Conservation (phyloP, 2,329 filamentous ascomycete genomes). For the Tolypocladium inflatum region DNA sequence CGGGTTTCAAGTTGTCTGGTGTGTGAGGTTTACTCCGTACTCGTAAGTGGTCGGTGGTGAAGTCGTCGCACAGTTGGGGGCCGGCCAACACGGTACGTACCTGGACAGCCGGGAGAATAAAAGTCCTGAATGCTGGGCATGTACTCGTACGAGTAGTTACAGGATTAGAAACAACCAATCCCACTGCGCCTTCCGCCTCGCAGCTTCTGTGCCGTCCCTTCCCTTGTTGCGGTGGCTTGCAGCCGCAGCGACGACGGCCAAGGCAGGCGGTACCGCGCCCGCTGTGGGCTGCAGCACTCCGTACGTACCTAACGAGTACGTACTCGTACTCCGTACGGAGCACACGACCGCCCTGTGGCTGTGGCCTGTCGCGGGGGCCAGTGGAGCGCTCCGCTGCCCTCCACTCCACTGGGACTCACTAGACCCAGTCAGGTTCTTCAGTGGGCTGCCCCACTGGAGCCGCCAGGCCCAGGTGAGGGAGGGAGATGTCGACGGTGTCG, state of each 20-base stretch:
- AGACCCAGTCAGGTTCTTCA: background rate
- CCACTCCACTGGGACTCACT: no score
- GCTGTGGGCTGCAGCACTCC: background rate
- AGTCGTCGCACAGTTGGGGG: background rate
- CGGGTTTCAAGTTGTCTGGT: slow-evolving; percentile 4
- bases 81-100: no score
- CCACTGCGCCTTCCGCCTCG: background rate
- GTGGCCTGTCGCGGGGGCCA: background rate
- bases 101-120: background rate
- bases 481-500: background rate
- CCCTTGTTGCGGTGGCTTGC: background rate
- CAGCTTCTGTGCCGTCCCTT: background rate
- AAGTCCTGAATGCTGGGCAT: background rate
- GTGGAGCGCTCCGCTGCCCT: background rate
- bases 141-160: no score
- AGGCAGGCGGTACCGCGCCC: background rate
- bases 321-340: no score
- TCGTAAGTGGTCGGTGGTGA: background rate
- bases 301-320: no score
- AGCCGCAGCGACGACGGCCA: background rate
- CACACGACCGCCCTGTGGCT: background rate
- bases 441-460: background rate
- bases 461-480: background rate
- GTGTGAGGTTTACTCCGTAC: background rate
- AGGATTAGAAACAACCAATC: background rate